These are phyloP conservation scores for Tagetes patula DNA, from an alignment of 129 eudicot species.

Conservation along the genomic window DNA sequence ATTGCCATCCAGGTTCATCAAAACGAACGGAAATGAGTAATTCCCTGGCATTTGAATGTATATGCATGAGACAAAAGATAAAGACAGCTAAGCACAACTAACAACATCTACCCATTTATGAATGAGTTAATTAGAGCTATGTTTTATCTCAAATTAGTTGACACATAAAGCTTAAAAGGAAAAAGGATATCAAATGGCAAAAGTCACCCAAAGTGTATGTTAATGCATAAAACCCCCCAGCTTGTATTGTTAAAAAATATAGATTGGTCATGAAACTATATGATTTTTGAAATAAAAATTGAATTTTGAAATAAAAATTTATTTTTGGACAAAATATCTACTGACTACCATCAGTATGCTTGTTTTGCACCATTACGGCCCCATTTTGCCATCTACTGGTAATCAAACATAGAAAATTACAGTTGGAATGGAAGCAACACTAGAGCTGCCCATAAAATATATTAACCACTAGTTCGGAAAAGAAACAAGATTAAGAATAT, in stretches of 20 bases:
- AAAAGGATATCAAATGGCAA: not conserved
- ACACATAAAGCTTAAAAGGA: not conserved
- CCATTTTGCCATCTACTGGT: slow-evolving; percentile 4
- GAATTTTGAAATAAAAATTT: not conserved
- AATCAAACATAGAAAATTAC: not conserved
- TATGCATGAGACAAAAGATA: slow-evolving; percentile 12
- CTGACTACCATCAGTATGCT: not conserved
- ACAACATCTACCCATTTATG: not conserved
- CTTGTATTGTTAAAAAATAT: not conserved
- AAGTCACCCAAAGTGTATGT: not conserved
- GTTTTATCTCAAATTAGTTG: not conserved
- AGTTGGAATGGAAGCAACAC: slow-evolving; percentile 3
- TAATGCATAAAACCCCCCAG: not conserved
- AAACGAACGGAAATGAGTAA: slow-evolving; percentile 76
- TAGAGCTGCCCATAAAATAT: not conserved
- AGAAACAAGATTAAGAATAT: slow-evolving; percentile 1
- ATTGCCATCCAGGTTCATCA: slow-evolving; percentile 93
- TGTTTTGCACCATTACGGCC: not conserved
- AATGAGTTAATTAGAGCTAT: not conserved
- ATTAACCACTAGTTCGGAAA: not conserved
- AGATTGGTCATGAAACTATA: not conserved
- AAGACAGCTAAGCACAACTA: not conserved
- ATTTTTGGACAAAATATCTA: not conserved
- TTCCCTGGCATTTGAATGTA: slow-evolving; percentile 53
- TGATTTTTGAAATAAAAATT: not conserved